Conservation (phyloP, 345 rosid species). For the Pistacia integerrima region DNA sequence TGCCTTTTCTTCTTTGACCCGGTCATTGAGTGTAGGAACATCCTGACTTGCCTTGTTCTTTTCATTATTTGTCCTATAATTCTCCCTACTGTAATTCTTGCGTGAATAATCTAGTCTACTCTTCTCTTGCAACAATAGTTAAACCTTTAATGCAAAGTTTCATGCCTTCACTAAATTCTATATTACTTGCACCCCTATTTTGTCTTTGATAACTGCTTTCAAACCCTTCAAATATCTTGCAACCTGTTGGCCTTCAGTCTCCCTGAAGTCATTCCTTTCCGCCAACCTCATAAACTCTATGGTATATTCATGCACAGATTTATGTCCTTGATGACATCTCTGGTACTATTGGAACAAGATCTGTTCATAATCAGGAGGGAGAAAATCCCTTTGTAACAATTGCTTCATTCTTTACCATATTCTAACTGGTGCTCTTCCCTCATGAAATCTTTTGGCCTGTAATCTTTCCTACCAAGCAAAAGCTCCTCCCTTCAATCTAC, state of each 20-base stretch:
- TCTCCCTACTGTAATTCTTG: too few species aligned
- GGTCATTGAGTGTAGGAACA: background rate
- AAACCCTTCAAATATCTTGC: background rate
- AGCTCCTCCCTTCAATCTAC: too few species aligned
- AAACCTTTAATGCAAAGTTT: background rate
- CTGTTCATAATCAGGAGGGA: background rate
- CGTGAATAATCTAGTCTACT: too few species aligned
- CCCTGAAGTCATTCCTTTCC: background rate
- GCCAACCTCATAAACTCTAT: background rate
- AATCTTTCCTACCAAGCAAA: background rate
- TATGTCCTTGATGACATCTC: background rate
- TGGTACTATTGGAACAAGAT: background rate
- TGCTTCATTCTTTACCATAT: background rate
- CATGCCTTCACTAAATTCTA: background rate
- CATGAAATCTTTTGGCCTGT: background rate
- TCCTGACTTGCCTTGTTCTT: too few species aligned
- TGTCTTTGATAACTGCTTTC: background rate
- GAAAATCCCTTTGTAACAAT: background rate
- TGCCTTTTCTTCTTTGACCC: background rate
- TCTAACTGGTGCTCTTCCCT: background rate
- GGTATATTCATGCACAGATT: background rate
- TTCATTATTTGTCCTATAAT: too few species aligned
- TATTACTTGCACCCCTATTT: background rate
- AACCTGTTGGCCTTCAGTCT: constrained; percentile 10
- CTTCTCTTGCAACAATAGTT: too few species aligned